Conservation (phyloP, 768 basidiomycete species). For the Dentipellis fragilis region DNA sequence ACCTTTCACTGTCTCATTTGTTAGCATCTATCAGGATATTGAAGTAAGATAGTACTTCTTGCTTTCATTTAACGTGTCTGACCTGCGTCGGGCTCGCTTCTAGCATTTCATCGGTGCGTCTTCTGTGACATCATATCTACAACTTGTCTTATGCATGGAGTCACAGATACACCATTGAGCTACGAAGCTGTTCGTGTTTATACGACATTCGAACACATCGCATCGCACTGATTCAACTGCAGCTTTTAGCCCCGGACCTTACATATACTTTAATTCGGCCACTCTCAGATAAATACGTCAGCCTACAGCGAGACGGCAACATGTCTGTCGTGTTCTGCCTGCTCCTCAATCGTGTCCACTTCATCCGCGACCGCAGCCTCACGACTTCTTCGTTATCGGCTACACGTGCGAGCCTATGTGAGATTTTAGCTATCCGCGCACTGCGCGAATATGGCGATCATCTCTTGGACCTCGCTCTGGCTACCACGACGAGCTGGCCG, state of each 20-base stretch:
- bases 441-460: conserved; percentile 64
- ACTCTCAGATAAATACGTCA: conserved; percentile 76
- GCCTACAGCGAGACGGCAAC: conserved; percentile 64
- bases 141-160: neutral
- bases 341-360: conserved; percentile 80
- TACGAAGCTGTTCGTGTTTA: conserved; percentile 58
- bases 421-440: conserved; percentile 76
- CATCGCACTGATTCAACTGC: conserved; percentile 4
- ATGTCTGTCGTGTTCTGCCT: conserved; percentile 82
- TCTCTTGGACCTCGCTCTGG: conserved; percentile 58
- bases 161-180: conserved; percentile 70
- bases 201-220: neutral
- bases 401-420: conserved; percentile 77
- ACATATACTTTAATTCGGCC: conserved; percentile 87
- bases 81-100: neutral
- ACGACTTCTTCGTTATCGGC: conserved; percentile 59
- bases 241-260: conserved; percentile 80
- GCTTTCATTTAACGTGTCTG: neutral
- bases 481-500: conserved; percentile 70
- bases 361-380: conserved; percentile 67
- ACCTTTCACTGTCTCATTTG: conserved; percentile 10
- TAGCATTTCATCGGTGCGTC: conserved; percentile 62
- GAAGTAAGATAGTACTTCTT: neutral
- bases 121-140: neutral
- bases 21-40: conserved; percentile 3